Conservation (phyloP, 169 alveolate species). For the Plasmodium knowlesi region DNA sequence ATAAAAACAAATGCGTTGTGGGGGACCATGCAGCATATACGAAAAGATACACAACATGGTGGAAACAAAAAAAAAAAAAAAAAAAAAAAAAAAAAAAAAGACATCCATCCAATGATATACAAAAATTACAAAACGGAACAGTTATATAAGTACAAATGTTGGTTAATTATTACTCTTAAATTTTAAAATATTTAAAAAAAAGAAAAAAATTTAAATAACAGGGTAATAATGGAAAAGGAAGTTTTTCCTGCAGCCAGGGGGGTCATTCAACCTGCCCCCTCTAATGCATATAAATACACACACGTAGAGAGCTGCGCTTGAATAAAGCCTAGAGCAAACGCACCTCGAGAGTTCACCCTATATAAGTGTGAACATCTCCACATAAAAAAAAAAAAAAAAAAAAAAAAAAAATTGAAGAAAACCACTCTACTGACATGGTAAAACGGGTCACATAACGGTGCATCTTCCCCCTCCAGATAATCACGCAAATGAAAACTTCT, state of each 20-base stretch:
- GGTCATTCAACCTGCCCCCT: background rate
- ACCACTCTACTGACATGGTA: background rate
- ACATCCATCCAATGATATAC: background rate
- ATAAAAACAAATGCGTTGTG: background rate
- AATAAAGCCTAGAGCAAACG: background rate
- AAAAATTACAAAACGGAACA: background rate
- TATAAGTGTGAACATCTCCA: background rate
- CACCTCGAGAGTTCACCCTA: background rate
- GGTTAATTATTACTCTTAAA: background rate
- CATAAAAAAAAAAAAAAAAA: background rate
- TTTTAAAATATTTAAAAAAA: constrained; percentile 23
- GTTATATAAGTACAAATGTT: background rate
- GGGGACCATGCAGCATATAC: background rate
- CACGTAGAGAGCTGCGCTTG: background rate
- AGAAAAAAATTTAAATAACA: background rate
- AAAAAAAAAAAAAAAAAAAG: background rate
- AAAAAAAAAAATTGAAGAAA: background rate
- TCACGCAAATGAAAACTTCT: background rate
- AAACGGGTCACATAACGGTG: background rate
- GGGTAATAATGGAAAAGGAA: background rate
- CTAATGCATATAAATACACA: background rate
- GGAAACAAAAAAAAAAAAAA: background rate
- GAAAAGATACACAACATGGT: background rate
- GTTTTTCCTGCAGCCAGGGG: background rate
- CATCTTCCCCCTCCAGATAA: background rate